These are phyloP conservation scores for Mimosa bimucronata DNA, from an alignment of 306 rosid species.

Conservation along the genomic window DNA sequence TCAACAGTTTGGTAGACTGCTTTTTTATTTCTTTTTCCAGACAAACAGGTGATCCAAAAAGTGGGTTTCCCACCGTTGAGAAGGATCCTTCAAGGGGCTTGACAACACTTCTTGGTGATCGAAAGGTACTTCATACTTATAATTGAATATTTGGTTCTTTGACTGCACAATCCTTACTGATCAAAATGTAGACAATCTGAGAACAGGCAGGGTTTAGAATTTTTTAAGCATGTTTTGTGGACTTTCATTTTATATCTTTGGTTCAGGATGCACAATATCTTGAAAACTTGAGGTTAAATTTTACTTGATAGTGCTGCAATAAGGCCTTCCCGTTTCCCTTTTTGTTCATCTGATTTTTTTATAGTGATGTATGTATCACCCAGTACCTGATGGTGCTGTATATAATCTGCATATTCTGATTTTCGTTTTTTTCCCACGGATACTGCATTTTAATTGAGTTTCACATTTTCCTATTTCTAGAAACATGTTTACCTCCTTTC, in stretches of 20 bases:
- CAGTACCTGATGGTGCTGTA: not conserved
- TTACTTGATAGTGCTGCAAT: not conserved
- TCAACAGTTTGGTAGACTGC: not conserved
- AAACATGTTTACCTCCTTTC: constrained; percentile 26
- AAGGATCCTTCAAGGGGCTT: constrained; percentile 89
- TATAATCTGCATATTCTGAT: too few relatives aligned
- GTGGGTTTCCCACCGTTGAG: constrained; percentile 97
- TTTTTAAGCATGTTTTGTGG: constrained; percentile 6
- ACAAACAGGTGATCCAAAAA: constrained; percentile 94
- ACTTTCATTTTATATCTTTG: not conserved
- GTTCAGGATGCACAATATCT: not conserved
- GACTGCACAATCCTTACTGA: not conserved
- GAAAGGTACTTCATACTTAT: constrained; percentile 60
- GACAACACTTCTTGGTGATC: constrained; percentile 99
- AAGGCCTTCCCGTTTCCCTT: not conserved
- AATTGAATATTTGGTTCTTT: not conserved
- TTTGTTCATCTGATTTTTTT: not conserved
- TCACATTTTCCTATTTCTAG: constrained; percentile 13
- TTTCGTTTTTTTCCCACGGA: too few relatives aligned
- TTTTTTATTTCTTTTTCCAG: constrained; percentile 46
- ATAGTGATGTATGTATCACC: not conserved
- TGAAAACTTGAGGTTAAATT: constrained; percentile 1
- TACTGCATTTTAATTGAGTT: not conserved
- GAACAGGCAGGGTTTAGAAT: not conserved
- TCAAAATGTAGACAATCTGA: not conserved